Conservation (phyloP, 1,284 basidiomycete genomes). For the Meripilus lineatus region DNA sequence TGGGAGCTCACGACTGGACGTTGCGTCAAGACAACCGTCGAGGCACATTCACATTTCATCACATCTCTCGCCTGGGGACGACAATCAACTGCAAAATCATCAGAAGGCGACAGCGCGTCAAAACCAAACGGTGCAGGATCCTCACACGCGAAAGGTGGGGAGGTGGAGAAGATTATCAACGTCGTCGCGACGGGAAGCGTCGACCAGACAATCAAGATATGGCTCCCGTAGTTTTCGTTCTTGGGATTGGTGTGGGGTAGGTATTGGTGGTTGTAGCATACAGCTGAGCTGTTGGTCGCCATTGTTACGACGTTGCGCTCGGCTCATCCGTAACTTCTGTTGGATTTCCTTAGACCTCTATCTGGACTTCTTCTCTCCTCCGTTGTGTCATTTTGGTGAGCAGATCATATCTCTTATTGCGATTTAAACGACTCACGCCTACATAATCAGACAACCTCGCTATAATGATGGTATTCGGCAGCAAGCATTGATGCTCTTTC, state of each 20-base stretch:
- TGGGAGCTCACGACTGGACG: constrained; percentile 85
- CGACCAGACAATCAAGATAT: constrained; percentile 67
- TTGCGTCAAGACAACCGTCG: constrained; percentile 71
- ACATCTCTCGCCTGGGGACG: constrained; percentile 81
- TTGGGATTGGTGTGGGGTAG: too few species aligned
- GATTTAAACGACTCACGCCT: too few species aligned
- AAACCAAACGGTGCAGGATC: constrained; percentile 32
- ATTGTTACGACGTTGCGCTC: too few species aligned
- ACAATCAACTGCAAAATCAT: constrained; percentile 27
- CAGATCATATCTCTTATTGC: background rate
- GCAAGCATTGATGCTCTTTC: too few species aligned
- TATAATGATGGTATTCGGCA: too few species aligned
- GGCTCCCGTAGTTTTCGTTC: too few species aligned
- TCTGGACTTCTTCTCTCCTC: background rate
- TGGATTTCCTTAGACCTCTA: background rate
- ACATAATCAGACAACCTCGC: too few species aligned
- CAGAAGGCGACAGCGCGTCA: constrained; percentile 1
- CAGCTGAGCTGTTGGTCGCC: too few species aligned
- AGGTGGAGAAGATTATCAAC: constrained; percentile 61
- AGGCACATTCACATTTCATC: constrained; percentile 85
- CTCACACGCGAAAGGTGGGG: constrained; percentile 29
- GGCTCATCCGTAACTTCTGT: background rate
- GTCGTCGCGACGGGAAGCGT: constrained; percentile 80
- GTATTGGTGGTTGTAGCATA: too few species aligned
- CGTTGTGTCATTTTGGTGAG: background rate